Base-by-base conservation (phyloP, 768 basidiomycete genomes). In the Termitomyces sp. region DNA sequence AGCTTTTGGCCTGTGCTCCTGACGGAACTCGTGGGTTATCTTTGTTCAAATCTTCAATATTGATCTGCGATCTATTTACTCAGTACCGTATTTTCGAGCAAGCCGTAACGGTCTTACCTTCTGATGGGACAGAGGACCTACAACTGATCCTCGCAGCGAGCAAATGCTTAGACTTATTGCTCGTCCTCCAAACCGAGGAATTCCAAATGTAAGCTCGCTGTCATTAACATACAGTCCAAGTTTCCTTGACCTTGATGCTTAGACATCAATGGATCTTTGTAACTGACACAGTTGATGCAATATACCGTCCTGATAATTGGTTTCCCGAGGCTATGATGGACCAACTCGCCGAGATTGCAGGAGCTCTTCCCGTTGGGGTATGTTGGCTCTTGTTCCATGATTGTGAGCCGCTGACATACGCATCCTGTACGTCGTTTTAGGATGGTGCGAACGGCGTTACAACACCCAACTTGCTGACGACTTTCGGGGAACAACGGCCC, bases 211-310 rank as follows among this genome's bases (percentile, higher is more conserved):
- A 66, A 58, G 75, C 57, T 43, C 10, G 12, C 57, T 11, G 37
- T 5, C 34, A 5, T 16, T 14, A 16, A 11, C 49, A 5, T 7
- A 6, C 3, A 30, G 16, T 17, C 34, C 27, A 41, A 17, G 6
- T 21, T 27, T 40, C 11, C 39, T 47, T 54, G 54, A 68, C 10
- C 66, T 47, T 14, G 5, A 42, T 28, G 19, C 42, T 19, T 61
- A 91, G 89, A 67, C 91, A 98, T 69, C 94, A 99, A 75, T 99
- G 97, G 96, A 91, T 97, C 65, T 99, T 98, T 69, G 85, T 98
- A 42, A 97, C 94, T 3, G 96, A 99, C 69, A 98, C 96, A 0
- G 91, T 95, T 6, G 97, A 98, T 64, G 94, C 96, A 0, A 81
- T 94, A 34, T 94, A 93, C 71, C 87, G 85, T 17, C 90, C 94